phyloP scores from a whole-genome alignment of 768 basidiomycete species.

The Mycena vitilis region DNA sequence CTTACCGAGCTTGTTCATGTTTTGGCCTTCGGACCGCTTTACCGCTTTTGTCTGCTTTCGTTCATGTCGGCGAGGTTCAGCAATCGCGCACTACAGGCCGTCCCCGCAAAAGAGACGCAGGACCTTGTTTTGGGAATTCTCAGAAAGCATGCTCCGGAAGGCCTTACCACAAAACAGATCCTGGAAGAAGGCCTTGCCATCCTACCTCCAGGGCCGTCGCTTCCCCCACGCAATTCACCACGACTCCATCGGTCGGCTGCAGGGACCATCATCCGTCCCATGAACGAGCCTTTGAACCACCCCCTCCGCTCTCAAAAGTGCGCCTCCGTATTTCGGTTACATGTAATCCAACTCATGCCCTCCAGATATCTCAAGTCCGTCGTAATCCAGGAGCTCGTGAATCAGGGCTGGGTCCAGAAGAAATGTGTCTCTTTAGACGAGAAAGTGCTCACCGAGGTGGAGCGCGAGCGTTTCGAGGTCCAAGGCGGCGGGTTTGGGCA shows the following conservation, averaged over 20 bases:
- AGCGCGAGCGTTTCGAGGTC: conserved; percentile 1
- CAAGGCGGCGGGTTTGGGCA: neutral
- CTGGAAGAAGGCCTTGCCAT: neutral
- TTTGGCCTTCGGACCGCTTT: no score
- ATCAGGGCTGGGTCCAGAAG: neutral
- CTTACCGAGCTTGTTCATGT: no score
- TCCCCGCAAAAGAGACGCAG: neutral
- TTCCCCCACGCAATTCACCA: neutral
- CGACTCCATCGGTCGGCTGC: neutral
- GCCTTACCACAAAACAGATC: conserved; percentile 16
- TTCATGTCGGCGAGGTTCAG: no score
- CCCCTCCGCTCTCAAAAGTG: conserved; percentile 19
- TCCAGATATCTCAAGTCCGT: conserved; percentile 37
- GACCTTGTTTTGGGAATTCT: conserved; percentile 5
- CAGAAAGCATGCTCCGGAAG: neutral
- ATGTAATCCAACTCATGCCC: no score
- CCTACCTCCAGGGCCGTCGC: conserved; percentile 8
- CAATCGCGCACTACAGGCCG: no score
- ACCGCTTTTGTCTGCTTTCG: no score
- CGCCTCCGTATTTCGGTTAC: neutral
- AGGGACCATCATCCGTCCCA: conserved; percentile 4
- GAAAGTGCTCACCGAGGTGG: neutral
- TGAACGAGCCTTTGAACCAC: conserved; percentile 5
- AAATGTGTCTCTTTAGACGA: neutral
- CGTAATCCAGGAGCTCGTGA: conserved; percentile 33